Conservation (phyloP, 169 alveolate species). For the Cryptosporidium ubiquitum region DNA sequence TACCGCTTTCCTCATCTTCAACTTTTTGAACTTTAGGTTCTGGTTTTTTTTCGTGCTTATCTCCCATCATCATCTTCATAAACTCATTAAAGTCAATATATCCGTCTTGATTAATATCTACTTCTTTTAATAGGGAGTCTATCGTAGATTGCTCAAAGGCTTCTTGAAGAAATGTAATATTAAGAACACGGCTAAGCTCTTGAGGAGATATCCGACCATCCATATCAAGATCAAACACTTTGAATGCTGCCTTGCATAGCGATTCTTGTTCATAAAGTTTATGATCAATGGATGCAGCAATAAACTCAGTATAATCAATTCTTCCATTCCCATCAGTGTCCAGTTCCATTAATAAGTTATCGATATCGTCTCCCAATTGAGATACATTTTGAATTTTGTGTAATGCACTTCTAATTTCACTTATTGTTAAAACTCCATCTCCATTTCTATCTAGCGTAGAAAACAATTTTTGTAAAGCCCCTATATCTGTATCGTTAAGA, state of each 20-base stretch:
- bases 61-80: conserved; percentile 76
- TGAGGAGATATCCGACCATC: conserved; percentile 89
- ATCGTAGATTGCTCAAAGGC: conserved; percentile 81
- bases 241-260: conserved; percentile 90
- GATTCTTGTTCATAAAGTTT: conserved; percentile 85
- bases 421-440: conserved; percentile 89
- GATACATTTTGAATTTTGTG: conserved; percentile 57
- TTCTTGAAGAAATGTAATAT: conserved; percentile 78
- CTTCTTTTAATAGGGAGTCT: conserved; percentile 83
- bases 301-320: conserved; percentile 94
- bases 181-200: conserved; percentile 81
- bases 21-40: conserved; percentile 17
- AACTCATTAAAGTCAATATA: conserved; percentile 81
- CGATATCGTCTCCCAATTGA: conserved; percentile 79
- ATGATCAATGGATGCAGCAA: conserved; percentile 93
- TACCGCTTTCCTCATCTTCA: not conserved
- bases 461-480: conserved; percentile 88
- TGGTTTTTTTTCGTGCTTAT: not conserved
- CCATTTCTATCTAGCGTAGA: conserved; percentile 91
- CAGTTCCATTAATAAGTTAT: conserved; percentile 82
- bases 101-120: conserved; percentile 83
- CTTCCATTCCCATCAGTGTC: conserved; percentile 91
- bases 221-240: conserved; percentile 91
- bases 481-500: conserved; percentile 88
- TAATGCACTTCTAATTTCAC: conserved; percentile 67